Evolutionary conservation across 306 rosid species (phyloP).

Genomic region (Mimosa bimucronata): DNA sequence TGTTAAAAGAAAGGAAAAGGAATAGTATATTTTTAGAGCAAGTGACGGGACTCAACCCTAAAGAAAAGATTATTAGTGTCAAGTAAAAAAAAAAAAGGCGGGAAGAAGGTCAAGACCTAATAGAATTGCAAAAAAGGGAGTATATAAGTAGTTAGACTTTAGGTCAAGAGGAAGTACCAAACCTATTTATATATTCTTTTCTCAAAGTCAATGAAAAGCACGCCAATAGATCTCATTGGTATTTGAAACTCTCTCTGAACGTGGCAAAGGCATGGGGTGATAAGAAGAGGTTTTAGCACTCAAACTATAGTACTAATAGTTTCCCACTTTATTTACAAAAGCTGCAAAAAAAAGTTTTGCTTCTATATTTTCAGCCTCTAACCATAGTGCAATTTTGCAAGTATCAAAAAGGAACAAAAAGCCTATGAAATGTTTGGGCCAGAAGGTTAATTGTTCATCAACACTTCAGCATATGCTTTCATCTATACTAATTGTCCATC

Average conservation of each 20-base stretch:
- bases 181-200: background rate
- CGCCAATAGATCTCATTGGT: background rate
- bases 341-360: constrained; percentile 2
- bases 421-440: constrained; percentile 1
- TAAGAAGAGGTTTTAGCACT: background rate
- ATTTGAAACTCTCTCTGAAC: background rate
- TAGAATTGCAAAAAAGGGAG: background rate
- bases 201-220: background rate
- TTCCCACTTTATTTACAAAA: constrained; percentile 8
- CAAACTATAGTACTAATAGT: background rate
- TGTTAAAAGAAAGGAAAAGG: background rate
- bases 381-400: constrained; percentile 23
- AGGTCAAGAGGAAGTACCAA: background rate
- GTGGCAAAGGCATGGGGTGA: background rate
- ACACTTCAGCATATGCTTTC: too few species aligned
- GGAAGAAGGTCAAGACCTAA: background rate
- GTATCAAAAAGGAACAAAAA: constrained; percentile 21
- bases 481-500: too few species aligned
- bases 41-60: background rate
- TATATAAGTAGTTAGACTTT: background rate
- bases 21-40: background rate
- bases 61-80: background rate
- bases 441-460: background rate
- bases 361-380: constrained; percentile 17
- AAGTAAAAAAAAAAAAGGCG: background rate